Evolutionary conservation across 2,329 filamentous ascomycete genomes (phyloP), one percentile per base, ranked within the genome.

Genomic region (Trichoderma sp.): DNA sequence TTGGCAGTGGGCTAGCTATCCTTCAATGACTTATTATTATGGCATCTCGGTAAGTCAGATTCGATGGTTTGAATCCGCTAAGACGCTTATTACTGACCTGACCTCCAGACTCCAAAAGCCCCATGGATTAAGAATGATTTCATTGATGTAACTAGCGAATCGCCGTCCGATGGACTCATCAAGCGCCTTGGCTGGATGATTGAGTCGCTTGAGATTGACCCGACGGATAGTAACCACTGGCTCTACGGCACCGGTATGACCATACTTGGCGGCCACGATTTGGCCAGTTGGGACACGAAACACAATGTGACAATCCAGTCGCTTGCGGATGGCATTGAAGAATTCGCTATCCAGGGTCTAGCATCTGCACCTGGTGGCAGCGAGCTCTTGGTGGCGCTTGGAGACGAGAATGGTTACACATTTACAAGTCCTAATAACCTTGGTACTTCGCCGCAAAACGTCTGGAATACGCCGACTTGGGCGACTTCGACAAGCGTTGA

Each of bases 101-200:
- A 2, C 14, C 3, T n/a, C 1, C 24, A 69, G 66, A 69, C 66
- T n/a, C 66, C 66, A 11, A 26, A 32, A 36, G 66, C 66, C 1
- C 66, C 66, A 51, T 69, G 66, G 66, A 69, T 69, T 6, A 69
- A 69, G 39, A 69, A 69, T n/a, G 30, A 69, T 32, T 69, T 69
- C 28, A 69, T 69, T 18, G 66, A 69, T 15, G 36, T 69, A 18
- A 69, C 66, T 12, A 61, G 56, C 28, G 66, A 69, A 15, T 61
- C 66, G 2, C 36, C 66, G 3, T 51, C 66, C n/a, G 66, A 60
- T 8, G 56, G 56, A 3, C 36, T 69, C 2, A 69, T 69, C 39
- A 69, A 69, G 66, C 66, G 66, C 18, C 56, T 69, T 12, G 66
- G 66, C 4, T 69, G 66, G 66, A 69, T 69, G 66, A 69, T 69